These are phyloP conservation scores for Austroboletus eburneus DNA, from an alignment of 768 basidiomycete species.

Conservation along the genomic window DNA sequence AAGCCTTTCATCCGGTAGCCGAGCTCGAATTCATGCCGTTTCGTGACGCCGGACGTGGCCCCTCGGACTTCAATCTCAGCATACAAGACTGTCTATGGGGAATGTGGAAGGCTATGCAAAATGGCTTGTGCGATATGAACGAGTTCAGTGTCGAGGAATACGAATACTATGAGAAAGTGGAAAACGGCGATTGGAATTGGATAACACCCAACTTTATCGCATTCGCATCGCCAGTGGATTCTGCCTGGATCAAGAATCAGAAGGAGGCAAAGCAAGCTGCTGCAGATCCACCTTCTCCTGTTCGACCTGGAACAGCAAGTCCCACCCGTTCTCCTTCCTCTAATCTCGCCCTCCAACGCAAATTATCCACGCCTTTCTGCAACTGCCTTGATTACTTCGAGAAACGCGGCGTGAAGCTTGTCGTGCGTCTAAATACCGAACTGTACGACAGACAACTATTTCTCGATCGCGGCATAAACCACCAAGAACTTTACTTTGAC, in stretches of 20 bases:
- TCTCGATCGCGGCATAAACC: conserved; percentile 78
- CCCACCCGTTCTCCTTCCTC: conserved; percentile 25
- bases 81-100: conserved; percentile 93
- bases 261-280: conserved; percentile 53
- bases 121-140: conserved; percentile 90
- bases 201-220: conserved; percentile 89
- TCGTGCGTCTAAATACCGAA: conserved; percentile 90
- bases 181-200: conserved; percentile 97
- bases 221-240: conserved; percentile 88
- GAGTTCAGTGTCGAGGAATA: conserved; percentile 93
- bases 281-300: conserved; percentile 21
- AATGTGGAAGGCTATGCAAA: conserved; percentile 86
- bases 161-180: conserved; percentile 92
- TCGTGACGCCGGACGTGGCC: conserved; percentile 90
- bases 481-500: conserved; percentile 93
- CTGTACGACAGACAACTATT: conserved; percentile 84
- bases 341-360: conserved; percentile 66
- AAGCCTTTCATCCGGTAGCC: conserved; percentile 92
- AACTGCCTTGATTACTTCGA: conserved; percentile 95
- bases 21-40: conserved; percentile 93
- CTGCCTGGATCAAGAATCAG: conserved; percentile 72
- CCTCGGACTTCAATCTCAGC: conserved; percentile 87
- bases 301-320: conserved; percentile 25
- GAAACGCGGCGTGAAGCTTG: conserved; percentile 79
- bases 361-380: conserved; percentile 73